Evolutionary conservation across 169 alveolate genomes (phyloP).

Genomic region (Eimeria maxima): DNA sequence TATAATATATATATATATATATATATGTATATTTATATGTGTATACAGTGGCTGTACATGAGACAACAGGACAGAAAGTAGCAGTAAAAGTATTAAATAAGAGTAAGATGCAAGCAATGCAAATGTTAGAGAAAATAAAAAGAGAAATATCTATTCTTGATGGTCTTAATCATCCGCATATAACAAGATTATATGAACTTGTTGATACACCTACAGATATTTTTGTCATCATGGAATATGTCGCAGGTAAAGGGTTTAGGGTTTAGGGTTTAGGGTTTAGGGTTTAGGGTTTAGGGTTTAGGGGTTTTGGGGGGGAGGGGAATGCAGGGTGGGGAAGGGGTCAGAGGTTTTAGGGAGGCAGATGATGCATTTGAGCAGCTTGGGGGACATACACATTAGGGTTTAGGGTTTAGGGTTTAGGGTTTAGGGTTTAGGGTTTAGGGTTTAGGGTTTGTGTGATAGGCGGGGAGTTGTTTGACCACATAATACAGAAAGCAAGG

Average conservation of each 20-base stretch:
- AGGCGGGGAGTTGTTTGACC: slow-evolving; percentile 95
- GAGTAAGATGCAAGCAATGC: slow-evolving; percentile 91
- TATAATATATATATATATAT: background rate
- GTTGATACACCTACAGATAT: slow-evolving; percentile 93
- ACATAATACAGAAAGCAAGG: slow-evolving; percentile 92
- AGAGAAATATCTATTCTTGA: slow-evolving; percentile 94
- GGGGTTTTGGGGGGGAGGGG: background rate
- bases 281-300: background rate
- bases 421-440: slow-evolving; percentile 5
- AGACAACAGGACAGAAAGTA: slow-evolving; percentile 92
- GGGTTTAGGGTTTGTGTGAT: slow-evolving; percentile 28
- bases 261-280: background rate
- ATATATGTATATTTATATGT: background rate
- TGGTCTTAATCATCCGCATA: slow-evolving; percentile 86
- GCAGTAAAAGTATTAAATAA: slow-evolving; percentile 96
- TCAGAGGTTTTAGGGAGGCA: background rate
- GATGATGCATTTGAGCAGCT: background rate
- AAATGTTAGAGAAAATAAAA: slow-evolving; percentile 93
- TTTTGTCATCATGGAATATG: slow-evolving; percentile 92
- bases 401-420: background rate
- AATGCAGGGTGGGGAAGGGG: too few species aligned
- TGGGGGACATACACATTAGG: background rate
- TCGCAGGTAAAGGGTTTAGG: slow-evolving; percentile 85
- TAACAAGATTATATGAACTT: slow-evolving; percentile 88
- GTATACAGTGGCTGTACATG: slow-evolving; percentile 90